phyloP scores from a whole-genome alignment of 129 eudicot genomes.

The Artemisia argyi region DNA sequence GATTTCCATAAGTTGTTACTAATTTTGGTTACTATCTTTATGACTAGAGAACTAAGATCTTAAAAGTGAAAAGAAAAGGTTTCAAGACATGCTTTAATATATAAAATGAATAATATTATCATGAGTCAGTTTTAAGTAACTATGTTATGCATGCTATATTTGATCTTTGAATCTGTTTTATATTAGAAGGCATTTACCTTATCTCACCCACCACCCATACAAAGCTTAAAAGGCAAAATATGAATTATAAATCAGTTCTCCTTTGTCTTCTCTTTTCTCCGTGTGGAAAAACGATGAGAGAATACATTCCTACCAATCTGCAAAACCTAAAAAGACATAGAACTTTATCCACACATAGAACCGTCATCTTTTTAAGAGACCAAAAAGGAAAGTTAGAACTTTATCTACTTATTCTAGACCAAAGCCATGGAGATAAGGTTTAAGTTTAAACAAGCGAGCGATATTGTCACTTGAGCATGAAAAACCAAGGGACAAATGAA shows the following conservation, averaged over 20 bases:
- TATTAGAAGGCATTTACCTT: constrained; percentile 3
- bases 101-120: not conserved
- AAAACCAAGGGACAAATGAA: constrained; percentile 15
- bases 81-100: not conserved
- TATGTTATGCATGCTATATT: constrained; percentile 3
- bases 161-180: constrained; percentile 14
- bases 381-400: not conserved
- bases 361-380: not conserved
- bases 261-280: not conserved
- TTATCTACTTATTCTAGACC: constrained; percentile 7
- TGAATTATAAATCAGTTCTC: constrained; percentile 5
- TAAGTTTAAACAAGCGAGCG: not conserved
- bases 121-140: constrained; percentile 5
- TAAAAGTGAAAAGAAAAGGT: not conserved
- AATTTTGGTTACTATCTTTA: constrained; percentile 13
- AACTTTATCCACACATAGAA: constrained; percentile 8
- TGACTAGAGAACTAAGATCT: not conserved
- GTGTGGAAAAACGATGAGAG: constrained; percentile 8
- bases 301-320: constrained; percentile 11
- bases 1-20: constrained; percentile 11
- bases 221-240: constrained; percentile 14
- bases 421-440: not conserved
- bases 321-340: not conserved
- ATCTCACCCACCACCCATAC: constrained; percentile 15
- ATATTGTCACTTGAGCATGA: not conserved